Conservation (phyloP, 306 rosid genomes). For the Vigna radiata region DNA sequence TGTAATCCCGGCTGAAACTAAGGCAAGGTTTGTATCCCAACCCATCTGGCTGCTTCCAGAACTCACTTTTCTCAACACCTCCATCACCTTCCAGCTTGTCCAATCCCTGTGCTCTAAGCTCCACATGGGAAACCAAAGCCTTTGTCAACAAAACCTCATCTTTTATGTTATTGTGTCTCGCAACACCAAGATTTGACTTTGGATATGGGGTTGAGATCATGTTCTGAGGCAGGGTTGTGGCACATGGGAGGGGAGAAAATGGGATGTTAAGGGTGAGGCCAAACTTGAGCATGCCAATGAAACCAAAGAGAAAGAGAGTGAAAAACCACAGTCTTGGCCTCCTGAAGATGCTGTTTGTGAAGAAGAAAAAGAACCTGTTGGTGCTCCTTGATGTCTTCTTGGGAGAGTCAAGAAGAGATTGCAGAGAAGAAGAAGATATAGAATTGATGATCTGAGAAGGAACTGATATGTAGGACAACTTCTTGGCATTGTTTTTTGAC, state of each 20-base stretch:
- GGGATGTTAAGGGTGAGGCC: conserved; percentile 56
- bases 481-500: conserved; percentile 68
- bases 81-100: conserved; percentile 31
- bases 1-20: conserved; percentile 66
- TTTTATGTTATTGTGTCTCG: conserved; percentile 35
- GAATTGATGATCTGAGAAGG: conserved; percentile 95
- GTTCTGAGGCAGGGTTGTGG: conserved; percentile 46
- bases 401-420: conserved; percentile 81
- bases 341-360: conserved; percentile 44
- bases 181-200: neutral
- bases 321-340: conserved; percentile 61
- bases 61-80: conserved; percentile 48
- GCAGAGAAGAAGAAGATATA: conserved; percentile 81
- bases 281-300: conserved; percentile 71
- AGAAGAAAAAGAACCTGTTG: conserved; percentile 39
- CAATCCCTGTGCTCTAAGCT: conserved; percentile 44
- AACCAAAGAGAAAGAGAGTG: conserved; percentile 63
- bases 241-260: conserved; percentile 63
- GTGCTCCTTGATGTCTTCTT: conserved; percentile 69
- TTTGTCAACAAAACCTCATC: conserved; percentile 24
- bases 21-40: conserved; percentile 86
- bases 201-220: conserved; percentile 24
- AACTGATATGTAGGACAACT: conserved; percentile 81
- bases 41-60: conserved; percentile 92
- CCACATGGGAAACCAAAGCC: conserved; percentile 49